Conservation (phyloP, 805 yeast species). For the Kregervanrija fluxuum region DNA sequence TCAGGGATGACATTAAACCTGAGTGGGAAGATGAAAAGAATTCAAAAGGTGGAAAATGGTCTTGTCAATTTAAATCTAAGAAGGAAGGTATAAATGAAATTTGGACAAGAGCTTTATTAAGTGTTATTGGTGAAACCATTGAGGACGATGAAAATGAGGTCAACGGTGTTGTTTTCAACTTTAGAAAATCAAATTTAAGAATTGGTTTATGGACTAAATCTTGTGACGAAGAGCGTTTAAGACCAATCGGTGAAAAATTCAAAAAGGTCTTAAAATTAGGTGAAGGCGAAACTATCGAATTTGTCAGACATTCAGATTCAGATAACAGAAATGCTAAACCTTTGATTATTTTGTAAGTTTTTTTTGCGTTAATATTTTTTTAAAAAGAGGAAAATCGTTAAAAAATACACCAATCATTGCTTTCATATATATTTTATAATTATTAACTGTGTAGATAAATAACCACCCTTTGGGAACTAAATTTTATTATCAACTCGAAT, state of each 20-base stretch:
- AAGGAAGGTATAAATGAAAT: conserved; percentile 67
- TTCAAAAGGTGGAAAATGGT: conserved; percentile 92
- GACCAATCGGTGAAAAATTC: conserved; percentile 77
- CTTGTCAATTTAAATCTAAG: conserved; percentile 63
- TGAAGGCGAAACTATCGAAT: conserved; percentile 74
- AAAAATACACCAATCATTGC: not conserved
- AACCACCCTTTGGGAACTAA: too few relatives aligned
- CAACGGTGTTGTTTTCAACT: conserved; percentile 87
- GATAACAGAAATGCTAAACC: conserved; percentile 25
- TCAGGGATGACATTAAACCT: conserved; percentile 89
- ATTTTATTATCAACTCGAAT: too few relatives aligned
- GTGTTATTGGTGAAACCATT: conserved; percentile 92
- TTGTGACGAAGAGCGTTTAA: conserved; percentile 54
- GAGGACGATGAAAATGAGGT: conserved; percentile 80
- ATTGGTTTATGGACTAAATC: conserved; percentile 92
- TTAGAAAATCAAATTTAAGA: conserved; percentile 75
- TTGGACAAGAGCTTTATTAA: conserved; percentile 85
- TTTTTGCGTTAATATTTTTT: not conserved
- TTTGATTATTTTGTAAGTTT: conserved; percentile 13
- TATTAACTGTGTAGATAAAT: too few relatives aligned
- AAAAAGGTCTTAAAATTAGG: conserved; percentile 75
- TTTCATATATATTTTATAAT: too few relatives aligned
- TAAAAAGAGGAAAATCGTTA: not conserved
- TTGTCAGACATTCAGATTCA: conserved; percentile 56
- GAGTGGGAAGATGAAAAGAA: conserved; percentile 97